Conservation (phyloP, 1,284 basidiomycete species). For the Ustilago bromivora region DNA sequence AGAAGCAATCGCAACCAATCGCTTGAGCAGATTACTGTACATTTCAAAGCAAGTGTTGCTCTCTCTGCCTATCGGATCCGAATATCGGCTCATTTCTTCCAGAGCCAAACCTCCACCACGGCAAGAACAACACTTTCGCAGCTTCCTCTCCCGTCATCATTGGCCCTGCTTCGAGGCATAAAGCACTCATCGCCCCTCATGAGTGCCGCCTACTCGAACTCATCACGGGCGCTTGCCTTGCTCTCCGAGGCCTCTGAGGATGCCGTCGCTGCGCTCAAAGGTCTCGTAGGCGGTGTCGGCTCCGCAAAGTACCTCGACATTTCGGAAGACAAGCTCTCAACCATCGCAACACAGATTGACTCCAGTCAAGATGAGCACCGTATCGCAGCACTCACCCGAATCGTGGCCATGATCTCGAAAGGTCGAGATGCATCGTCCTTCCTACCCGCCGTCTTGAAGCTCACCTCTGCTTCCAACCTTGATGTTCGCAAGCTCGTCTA, state of each 20-base stretch:
- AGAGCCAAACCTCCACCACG: slow-evolving; percentile 17
- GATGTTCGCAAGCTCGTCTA: slow-evolving; percentile 97
- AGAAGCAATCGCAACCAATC: too few relatives aligned
- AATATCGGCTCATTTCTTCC: slow-evolving; percentile 12
- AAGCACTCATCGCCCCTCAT: slow-evolving; percentile 21
- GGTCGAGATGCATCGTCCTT: slow-evolving; percentile 89
- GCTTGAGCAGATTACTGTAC: too few relatives aligned
- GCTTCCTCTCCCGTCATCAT: not conserved
- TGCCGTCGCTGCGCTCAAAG: slow-evolving; percentile 63
- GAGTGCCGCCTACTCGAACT: slow-evolving; percentile 56
- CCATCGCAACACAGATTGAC: slow-evolving; percentile 60
- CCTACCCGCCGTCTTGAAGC: slow-evolving; percentile 68
- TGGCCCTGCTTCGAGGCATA: slow-evolving; percentile 1
- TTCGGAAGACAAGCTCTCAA: slow-evolving; percentile 54
- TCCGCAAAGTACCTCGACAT: slow-evolving; percentile 63
- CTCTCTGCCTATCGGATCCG: slow-evolving; percentile 11
- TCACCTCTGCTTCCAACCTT: slow-evolving; percentile 72
- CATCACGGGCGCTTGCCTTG: slow-evolving; percentile 63
- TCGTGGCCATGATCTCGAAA: slow-evolving; percentile 81
- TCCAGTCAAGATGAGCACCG: slow-evolving; percentile 59
- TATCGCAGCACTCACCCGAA: slow-evolving; percentile 61
- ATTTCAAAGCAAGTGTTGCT: not conserved
- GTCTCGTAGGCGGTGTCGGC: slow-evolving; percentile 58
- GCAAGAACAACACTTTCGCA: slow-evolving; percentile 9
- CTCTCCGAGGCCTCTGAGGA: slow-evolving; percentile 66